A percentile compares a stretch with the other conserved stretches of the same genome.
These are phyloP conservation scores for Kalmusia sp. DNA, from an alignment of 2,329 filamentous ascomycete genomes.

Conservation along the genomic window DNA sequence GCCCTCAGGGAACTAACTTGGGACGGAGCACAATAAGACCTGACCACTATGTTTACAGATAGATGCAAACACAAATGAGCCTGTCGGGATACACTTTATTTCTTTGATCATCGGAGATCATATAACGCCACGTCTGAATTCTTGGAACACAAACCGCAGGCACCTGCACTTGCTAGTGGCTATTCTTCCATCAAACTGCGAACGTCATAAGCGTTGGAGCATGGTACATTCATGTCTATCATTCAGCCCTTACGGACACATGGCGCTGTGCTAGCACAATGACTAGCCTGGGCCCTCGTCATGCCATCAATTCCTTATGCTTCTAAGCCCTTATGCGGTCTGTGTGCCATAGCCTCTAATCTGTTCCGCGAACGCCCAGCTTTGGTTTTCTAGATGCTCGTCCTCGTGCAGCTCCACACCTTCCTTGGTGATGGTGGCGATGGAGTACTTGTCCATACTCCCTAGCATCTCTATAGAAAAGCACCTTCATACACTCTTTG, in stretches of 20 bases:
- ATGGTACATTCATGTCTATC: conserved; percentile 45
- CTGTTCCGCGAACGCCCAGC: conserved; percentile 96
- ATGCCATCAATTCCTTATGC: conserved; percentile 20
- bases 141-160: too few relatives aligned
- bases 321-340: conserved; percentile 46
- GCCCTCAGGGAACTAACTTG: too few relatives aligned
- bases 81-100: too few relatives aligned
- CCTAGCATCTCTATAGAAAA: conserved; percentile 97
- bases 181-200: too few relatives aligned
- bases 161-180: too few relatives aligned
- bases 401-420: conserved; percentile 83
- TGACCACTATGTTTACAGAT: too few relatives aligned
- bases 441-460: conserved; percentile 88
- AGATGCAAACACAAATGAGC: too few relatives aligned
- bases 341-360: conserved; percentile 97
- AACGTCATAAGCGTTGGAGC: conserved; percentile 14
- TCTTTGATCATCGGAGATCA: too few relatives aligned
- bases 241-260: conserved; percentile 24
- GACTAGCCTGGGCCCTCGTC: conserved; percentile 5
- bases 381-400: conserved; percentile 91
- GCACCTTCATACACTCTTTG: conserved; percentile 96
- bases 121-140: too few relatives aligned
- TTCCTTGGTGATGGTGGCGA: conserved; percentile 87
- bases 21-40: too few relatives aligned
- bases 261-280: conserved; percentile 9